These are phyloP conservation scores for Emericellopsis atlantica DNA, from an alignment of 2,329 filamentous ascomycete genomes.

Conservation along the genomic window DNA sequence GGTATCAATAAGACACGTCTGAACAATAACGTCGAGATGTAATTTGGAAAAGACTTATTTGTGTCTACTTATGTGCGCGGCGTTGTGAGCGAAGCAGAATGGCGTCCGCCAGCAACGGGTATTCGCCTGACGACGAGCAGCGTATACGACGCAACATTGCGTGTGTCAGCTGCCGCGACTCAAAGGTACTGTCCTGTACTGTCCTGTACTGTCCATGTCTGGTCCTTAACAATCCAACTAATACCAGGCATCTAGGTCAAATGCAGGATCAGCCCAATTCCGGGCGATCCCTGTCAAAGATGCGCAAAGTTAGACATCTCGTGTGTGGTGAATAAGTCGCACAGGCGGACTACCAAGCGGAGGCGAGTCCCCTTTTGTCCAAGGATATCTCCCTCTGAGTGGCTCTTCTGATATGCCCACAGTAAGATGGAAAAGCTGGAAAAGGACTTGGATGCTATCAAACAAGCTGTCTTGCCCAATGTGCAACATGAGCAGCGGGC, in stretches of 20 bases:
- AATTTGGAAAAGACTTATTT: no score
- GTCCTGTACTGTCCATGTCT: neutral
- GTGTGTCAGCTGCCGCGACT: conserved; percentile 24
- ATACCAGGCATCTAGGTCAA: conserved; percentile 21
- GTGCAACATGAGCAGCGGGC: neutral
- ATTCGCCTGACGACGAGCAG: conserved; percentile 8
- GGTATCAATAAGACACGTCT: no score
- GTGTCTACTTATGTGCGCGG: no score
- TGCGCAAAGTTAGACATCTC: conserved; percentile 28
- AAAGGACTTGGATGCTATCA: conserved; percentile 41
- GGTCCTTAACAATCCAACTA: neutral
- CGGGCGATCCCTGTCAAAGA: conserved; percentile 28
- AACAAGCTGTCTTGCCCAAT: conserved; percentile 29
- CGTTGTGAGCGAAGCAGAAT: neutral
- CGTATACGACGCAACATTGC: conserved; percentile 23
- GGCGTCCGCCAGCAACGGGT: neutral
- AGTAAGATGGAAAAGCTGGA: conserved; percentile 44
- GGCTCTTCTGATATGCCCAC: no score
- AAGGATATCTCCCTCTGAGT: no score
- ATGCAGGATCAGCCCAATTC: conserved; percentile 24
- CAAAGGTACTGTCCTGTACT: conserved; percentile 18
- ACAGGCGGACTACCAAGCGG: conserved; percentile 31
- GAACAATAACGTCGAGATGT: no score
- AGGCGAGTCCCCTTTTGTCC: no score
- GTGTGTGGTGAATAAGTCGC: conserved; percentile 32